Base-by-base conservation (phyloP, 1,284 basidiomycete species). In the Trichosporon coremiiforme region DNA sequence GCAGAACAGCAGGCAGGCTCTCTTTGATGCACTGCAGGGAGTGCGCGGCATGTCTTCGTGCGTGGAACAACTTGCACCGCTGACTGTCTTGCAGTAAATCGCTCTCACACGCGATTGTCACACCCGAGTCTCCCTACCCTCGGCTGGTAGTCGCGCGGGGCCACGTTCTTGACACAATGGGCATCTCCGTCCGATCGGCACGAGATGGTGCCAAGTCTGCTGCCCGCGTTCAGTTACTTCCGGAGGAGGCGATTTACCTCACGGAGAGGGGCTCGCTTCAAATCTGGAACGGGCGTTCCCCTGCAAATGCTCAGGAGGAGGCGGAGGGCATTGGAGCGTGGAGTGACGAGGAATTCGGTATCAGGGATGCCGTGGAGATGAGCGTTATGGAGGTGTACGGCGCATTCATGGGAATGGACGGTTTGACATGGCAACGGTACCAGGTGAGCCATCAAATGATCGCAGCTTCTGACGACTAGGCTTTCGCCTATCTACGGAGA, bases 241-340 rank as follows among this genome's bases (percentile, higher is more conserved):
- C 96, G 0, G 96, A 99, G 84, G 96, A 98, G 84, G 89, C 93
- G 0, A 86, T 98, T 8, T 98, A 97, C 84, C 87, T 98, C 35
- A 87, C 95, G 62, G 96, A 98, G 81, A 86, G 95, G 47, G 95
- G 95, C 0, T 87, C 90, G 4, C 83, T 95, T 73, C 91, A 93
- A 76, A 93, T 94, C 75, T 95, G 91, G 89, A 88, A 88, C 72
- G 76, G 78, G 5, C 69, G 73, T 8, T 75, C 79, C n/a, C 65
- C 77, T 2, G 53, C 71, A 15, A 68, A 69, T 3, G 71, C 68
- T 1, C 64, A 69, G 6, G 77, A 77, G 31, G 65, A 64, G 0
- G 73, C 69, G 15, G 68, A 67, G 4, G 75, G 71, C 33, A 71
- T 78, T 4, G 73, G 77, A 1, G 72, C 74, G n/a, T 82, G 81